Conservation (phyloP, 2,329 filamentous ascomycete genomes). For the Ceratocystis papillata region DNA sequence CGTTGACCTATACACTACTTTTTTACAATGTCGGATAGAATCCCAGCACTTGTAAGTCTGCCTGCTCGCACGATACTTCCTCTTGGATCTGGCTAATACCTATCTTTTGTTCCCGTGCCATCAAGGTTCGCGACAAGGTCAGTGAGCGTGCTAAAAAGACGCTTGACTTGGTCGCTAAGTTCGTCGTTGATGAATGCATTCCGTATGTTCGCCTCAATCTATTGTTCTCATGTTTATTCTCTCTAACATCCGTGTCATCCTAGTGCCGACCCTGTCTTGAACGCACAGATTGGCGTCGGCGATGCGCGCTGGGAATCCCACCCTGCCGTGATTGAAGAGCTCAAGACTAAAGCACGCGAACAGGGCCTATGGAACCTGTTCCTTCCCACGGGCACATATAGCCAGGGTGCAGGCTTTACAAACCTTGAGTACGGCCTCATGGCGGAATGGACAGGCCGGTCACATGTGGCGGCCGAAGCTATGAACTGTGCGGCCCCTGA, state of each 20-base stretch:
- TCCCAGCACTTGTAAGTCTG: conserved; percentile 20
- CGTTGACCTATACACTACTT: background rate
- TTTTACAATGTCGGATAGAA: conserved; percentile 21
- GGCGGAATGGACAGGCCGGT: conserved; percentile 91
- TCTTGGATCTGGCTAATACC: background rate
- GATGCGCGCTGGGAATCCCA: conserved; percentile 68
- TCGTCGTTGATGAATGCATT: conserved; percentile 92
- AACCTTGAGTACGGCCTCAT: conserved; percentile 97
- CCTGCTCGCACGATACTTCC: background rate
- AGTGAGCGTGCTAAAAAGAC: conserved; percentile 77
- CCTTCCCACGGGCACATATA: conserved; percentile 87
- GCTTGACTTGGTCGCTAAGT: conserved; percentile 81
- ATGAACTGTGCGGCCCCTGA: conserved; percentile 86
- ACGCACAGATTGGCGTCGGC: conserved; percentile 68
- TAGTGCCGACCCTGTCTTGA: conserved; percentile 67
- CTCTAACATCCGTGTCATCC: background rate
- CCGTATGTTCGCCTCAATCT: conserved; percentile 41
- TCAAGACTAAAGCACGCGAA: conserved; percentile 72
- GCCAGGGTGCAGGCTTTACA: conserved; percentile 83
- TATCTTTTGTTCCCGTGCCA: conserved; percentile 22
- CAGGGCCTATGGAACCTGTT: conserved; percentile 98
- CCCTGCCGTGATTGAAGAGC: conserved; percentile 71
- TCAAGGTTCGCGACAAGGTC: conserved; percentile 47
- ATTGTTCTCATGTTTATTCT: background rate
- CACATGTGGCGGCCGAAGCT: conserved; percentile 68